These are phyloP conservation scores for Canariomyces notabilis DNA, from an alignment of 2,329 filamentous ascomycete species.

Conservation along the genomic window DNA sequence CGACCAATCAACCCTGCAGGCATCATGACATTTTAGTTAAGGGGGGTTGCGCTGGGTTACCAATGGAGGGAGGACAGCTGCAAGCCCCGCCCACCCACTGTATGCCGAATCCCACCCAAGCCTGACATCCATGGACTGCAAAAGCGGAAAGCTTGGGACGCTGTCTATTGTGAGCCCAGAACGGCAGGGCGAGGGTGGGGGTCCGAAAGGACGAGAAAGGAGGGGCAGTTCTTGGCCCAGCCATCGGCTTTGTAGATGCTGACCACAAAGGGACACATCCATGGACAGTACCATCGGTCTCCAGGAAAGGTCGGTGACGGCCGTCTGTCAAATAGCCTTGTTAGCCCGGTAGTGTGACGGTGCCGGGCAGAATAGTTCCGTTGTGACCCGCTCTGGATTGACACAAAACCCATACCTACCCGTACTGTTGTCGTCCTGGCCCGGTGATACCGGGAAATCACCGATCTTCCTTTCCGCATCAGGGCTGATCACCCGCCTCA, in stretches of 20 bases:
- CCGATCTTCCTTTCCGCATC: not conserved
- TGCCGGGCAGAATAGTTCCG: not conserved
- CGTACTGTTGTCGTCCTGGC: slow-evolving; percentile 15
- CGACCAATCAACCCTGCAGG: slow-evolving; percentile 14
- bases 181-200: too few species aligned
- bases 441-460: not conserved
- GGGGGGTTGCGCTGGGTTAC: not conserved
- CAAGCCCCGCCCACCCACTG: slow-evolving; percentile 9
- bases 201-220: too few species aligned
- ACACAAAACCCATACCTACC: slow-evolving; percentile 1
- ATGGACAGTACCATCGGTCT: too few species aligned
- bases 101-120: slow-evolving; percentile 9
- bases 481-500: not conserved
- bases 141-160: too few species aligned
- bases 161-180: too few species aligned
- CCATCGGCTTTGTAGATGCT: not conserved
- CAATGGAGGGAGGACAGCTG: not conserved
- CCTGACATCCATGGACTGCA: too few species aligned
- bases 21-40: slow-evolving; percentile 7
- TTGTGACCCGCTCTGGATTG: not conserved
- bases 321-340: not conserved
- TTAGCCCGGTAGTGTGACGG: not conserved
- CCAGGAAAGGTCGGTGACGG: too few species aligned
- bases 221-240: not conserved
- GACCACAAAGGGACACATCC: too few species aligned